These are phyloP conservation scores for Lathyrus aphaca DNA, from an alignment of 306 rosid species.

Conservation along the genomic window DNA sequence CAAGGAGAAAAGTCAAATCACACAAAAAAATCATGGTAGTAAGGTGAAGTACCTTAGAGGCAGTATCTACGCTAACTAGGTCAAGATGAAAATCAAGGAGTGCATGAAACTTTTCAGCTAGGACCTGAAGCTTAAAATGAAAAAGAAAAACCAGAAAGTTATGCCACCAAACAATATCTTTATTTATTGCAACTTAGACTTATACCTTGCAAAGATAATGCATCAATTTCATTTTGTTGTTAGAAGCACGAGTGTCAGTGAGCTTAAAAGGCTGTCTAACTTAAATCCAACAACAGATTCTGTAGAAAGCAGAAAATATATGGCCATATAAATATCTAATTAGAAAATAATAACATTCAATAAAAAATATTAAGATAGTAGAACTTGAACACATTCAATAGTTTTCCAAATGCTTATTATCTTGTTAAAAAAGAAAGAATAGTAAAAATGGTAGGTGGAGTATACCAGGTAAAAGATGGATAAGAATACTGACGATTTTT, in stretches of 20 bases:
- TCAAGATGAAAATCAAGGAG: slow-evolving; percentile 86
- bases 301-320: slow-evolving; percentile 49
- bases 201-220: slow-evolving; percentile 96
- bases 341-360: too few relatives aligned
- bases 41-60: slow-evolving; percentile 65
- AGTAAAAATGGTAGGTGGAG: too few relatives aligned
- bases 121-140: slow-evolving; percentile 52
- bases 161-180: slow-evolving; percentile 38
- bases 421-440: too few relatives aligned
- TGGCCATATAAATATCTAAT: too few relatives aligned
- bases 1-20: neutral
- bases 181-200: slow-evolving; percentile 36
- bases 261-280: slow-evolving; percentile 94
- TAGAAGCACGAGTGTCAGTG: slow-evolving; percentile 88
- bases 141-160: slow-evolving; percentile 19
- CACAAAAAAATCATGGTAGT: slow-evolving; percentile 25
- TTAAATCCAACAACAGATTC: slow-evolving; percentile 94
- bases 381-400: too few relatives aligned
- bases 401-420: too few relatives aligned
- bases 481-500: too few relatives aligned
- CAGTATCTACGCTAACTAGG: slow-evolving; percentile 74
- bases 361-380: too few relatives aligned
- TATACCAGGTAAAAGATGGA: too few relatives aligned
- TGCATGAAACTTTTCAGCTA: slow-evolving; percentile 72
- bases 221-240: slow-evolving; percentile 90